Conservation (phyloP, 73 alveolate species). For the Paramecium octaurelia region DNA sequence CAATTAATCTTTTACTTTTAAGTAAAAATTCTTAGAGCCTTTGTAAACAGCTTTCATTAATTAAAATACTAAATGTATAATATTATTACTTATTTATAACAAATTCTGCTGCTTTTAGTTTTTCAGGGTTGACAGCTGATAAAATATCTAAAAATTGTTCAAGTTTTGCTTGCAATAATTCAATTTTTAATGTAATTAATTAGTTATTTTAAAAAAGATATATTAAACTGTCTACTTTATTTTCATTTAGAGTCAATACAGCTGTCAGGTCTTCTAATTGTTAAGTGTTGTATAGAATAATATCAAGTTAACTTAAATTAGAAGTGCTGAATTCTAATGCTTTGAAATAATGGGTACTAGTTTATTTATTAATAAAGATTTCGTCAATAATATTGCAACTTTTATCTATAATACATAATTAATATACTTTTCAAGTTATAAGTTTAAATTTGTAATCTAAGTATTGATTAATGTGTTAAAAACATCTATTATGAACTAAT, state of each 20-base stretch:
- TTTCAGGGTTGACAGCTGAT: not conserved
- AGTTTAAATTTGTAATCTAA: not conserved
- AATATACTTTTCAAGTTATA: not conserved
- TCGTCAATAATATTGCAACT: conserved; percentile 31
- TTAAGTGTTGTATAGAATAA: not conserved
- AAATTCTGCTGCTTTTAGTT: not conserved
- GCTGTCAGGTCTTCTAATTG: not conserved
- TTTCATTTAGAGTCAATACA: not conserved
- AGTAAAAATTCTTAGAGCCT: not conserved
- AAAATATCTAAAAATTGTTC: not conserved
- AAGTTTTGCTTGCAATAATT: not conserved
- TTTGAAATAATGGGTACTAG: not conserved
- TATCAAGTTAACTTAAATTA: not conserved
- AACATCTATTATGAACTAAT: not conserved
- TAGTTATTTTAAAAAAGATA: not conserved
- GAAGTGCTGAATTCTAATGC: not conserved
- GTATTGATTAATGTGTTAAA: not conserved
- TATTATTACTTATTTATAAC: not conserved
- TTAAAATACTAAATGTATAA: not conserved
- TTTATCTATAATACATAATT: not conserved
- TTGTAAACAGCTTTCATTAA: not conserved
- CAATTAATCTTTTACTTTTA: not conserved
- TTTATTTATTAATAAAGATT: not conserved
- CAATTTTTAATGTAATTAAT: not conserved
- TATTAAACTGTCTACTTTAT: not conserved